A percentile compares a stretch with the other conserved stretches of the same genome.
Conservation (phyloP, 108 stramenopile genomes). For the Seminavis robusta region DNA sequence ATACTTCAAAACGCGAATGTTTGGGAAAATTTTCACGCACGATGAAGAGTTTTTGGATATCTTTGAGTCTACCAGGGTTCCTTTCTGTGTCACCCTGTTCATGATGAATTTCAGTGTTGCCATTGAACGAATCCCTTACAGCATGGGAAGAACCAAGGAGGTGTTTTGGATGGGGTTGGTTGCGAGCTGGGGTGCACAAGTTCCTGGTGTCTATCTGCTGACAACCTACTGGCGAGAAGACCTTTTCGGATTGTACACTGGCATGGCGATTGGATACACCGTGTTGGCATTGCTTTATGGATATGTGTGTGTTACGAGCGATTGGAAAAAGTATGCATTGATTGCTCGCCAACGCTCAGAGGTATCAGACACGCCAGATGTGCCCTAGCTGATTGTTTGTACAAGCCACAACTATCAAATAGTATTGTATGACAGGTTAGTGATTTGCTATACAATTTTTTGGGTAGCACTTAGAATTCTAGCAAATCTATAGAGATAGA, state of each 20-base stretch:
- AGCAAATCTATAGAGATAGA: too few relatives aligned
- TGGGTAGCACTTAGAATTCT: too few relatives aligned
- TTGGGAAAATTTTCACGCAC: slow-evolving; percentile 67
- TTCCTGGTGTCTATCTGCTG: slow-evolving; percentile 66
- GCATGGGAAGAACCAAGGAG: slow-evolving; percentile 66
- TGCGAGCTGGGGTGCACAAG: slow-evolving; percentile 67
- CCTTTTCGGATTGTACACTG: slow-evolving; percentile 66
- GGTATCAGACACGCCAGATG: too few relatives aligned
- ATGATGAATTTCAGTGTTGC: slow-evolving; percentile 80
- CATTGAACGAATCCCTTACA: slow-evolving; percentile 71
- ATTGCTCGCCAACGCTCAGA: slow-evolving; percentile 41
- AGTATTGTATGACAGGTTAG: too few relatives aligned
- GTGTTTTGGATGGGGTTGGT: slow-evolving; percentile 70
- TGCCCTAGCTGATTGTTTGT: too few relatives aligned
- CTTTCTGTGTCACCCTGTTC: slow-evolving; percentile 58
- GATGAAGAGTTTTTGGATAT: slow-evolving; percentile 63
- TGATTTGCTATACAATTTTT: too few relatives aligned
- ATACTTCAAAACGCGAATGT: slow-evolving; percentile 38
- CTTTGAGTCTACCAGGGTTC: slow-evolving; percentile 54
- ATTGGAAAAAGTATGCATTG: slow-evolving; percentile 53
- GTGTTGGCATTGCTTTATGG: slow-evolving; percentile 34
- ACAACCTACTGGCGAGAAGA: slow-evolving; percentile 68
- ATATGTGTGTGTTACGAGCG: slow-evolving; percentile 16
- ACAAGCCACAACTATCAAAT: too few relatives aligned
- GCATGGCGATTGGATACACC: slow-evolving; percentile 56